phyloP scores from a whole-genome alignment of 164 flowering plant genomes.

The Aristolochia fimbriata region DNA sequence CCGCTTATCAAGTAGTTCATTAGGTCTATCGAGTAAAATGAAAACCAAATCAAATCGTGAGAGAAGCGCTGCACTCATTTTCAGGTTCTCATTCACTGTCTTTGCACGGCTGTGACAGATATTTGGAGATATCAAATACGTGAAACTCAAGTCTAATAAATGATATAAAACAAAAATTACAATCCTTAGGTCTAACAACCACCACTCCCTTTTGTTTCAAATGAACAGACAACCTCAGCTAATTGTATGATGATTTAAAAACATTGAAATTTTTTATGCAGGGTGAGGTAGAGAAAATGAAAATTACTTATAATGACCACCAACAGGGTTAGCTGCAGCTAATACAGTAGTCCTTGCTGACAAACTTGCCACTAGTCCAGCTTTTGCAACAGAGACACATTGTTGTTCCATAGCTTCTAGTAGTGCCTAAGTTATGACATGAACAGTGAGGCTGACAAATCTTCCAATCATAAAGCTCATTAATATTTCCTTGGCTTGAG shows the following conservation, averaged over 20 bases:
- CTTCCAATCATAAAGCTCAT: no score
- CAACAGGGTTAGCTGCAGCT: conserved; percentile 99
- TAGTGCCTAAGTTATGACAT: conserved; percentile 44
- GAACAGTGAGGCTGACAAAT: no score
- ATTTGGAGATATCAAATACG: background rate
- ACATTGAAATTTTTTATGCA: no score
- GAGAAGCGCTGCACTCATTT: conserved; percentile 93
- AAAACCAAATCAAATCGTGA: conserved; percentile 97
- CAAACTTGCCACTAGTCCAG: conserved; percentile 95
- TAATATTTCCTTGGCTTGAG: background rate
- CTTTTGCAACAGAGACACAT: conserved; percentile 98
- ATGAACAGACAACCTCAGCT: no score
- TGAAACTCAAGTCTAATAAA: no score
- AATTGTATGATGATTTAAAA: no score
- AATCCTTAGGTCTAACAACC: no score
- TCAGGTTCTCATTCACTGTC: conserved; percentile 95
- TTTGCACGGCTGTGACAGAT: conserved; percentile 83
- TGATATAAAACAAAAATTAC: no score
- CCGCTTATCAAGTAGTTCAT: conserved; percentile 79
- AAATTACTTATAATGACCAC: conserved; percentile 93
- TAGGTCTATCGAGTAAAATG: conserved; percentile 89
- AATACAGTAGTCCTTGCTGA: conserved; percentile 90
- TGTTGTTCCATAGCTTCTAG: conserved; percentile 99
- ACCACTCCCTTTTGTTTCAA: no score
- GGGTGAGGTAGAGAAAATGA: background rate